phyloP scores from a whole-genome alignment of 805 yeast genomes.

The Metschnikowia reukaufii region DNA sequence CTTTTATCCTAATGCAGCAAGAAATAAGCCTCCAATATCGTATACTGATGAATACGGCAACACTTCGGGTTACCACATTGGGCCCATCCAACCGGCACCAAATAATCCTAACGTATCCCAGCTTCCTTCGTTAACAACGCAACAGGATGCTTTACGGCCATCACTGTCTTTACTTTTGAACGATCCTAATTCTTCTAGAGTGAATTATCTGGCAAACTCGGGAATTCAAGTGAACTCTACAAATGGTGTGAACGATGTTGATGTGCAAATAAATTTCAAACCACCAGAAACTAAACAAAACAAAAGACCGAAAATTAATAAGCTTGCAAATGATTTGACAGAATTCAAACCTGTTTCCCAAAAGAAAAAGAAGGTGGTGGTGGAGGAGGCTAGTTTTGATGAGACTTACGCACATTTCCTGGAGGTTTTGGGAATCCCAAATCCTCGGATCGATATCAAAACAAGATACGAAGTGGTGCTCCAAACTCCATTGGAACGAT shows the following conservation, averaged over 20 bases:
- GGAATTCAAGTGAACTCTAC: not conserved
- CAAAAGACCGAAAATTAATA: slow-evolving; percentile 38
- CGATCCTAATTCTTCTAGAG: not conserved
- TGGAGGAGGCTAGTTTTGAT: slow-evolving; percentile 28
- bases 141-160: not conserved
- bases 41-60: not conserved
- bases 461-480: slow-evolving; percentile 13
- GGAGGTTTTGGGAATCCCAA: slow-evolving; percentile 22
- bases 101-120: not conserved
- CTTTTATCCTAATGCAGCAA: not conserved
- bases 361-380: slow-evolving; percentile 3
- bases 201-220: not conserved
- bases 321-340: slow-evolving; percentile 22
- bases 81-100: not conserved
- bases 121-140: slow-evolving; percentile 4
- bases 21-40: not conserved
- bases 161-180: not conserved
- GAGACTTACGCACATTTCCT: slow-evolving; percentile 26
- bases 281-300: slow-evolving; percentile 40
- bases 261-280: slow-evolving; percentile 24
- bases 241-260: not conserved
- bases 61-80: not conserved
- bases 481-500: slow-evolving; percentile 27
- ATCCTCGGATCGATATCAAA: slow-evolving; percentile 12
- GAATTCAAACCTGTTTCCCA: slow-evolving; percentile 3